These are phyloP conservation scores for Dothidotthia symphoricarpi DNA, from an alignment of 2,329 filamentous ascomycete genomes.

Conservation along the genomic window DNA sequence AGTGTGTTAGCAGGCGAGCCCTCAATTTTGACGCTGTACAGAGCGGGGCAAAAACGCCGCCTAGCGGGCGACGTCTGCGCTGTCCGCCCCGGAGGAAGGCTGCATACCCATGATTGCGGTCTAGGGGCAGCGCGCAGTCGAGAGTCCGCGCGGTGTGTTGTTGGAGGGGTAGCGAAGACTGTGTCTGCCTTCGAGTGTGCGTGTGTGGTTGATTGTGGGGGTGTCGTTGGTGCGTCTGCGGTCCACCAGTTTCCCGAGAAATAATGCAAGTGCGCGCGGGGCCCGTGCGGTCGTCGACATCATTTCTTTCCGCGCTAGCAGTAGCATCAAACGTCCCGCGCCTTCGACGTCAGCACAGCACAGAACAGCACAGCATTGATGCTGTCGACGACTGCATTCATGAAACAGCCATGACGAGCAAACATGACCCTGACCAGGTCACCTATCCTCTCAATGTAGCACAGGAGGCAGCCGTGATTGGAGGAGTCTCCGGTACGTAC, in stretches of 20 bases:
- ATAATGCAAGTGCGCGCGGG: conserved; percentile 26
- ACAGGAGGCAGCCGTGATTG: conserved; percentile 26
- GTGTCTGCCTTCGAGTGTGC: conserved; percentile 25
- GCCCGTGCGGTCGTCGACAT: conserved; percentile 21
- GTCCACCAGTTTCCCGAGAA: conserved; percentile 15
- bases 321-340: too few species aligned
- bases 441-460: conserved; percentile 30
- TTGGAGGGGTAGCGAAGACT: conserved; percentile 31
- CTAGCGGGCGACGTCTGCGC: conserved; percentile 19
- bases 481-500: conserved; percentile 31
- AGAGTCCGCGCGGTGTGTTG: conserved; percentile 34
- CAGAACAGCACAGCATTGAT: too few species aligned
- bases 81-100: conserved; percentile 25
- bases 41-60: conserved; percentile 29
- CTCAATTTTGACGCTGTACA: conserved; percentile 12
- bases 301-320: conserved; percentile 1
- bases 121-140: conserved; percentile 40
- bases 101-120: conserved; percentile 61
- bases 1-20: conserved; percentile 46
- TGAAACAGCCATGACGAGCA: conserved; percentile 24
- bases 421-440: conserved; percentile 23
- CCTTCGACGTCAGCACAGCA: too few species aligned
- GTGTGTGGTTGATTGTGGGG: conserved; percentile 25
- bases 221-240: conserved; percentile 24
- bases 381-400: conserved; percentile 12